Evolutionary conservation across 73 alveolate species (phyloP).

Genomic region (Paramecium octaurelia): DNA sequence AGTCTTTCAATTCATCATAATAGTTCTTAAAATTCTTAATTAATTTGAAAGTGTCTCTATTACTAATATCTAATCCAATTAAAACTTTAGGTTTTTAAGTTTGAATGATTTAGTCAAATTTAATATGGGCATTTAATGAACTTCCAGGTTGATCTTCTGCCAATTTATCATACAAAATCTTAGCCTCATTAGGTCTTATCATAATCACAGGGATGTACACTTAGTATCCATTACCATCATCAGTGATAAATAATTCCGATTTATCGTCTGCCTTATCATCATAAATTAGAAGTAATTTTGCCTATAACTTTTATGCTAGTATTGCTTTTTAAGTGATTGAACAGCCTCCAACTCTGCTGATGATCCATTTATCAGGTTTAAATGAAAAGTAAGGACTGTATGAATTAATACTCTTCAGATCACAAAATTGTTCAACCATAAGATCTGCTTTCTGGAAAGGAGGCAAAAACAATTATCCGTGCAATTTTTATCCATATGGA

Average conservation of each 20-base stretch:
- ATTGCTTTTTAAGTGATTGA: not conserved
- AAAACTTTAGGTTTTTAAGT: slow-evolving; percentile 57
- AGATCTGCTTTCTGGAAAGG: not conserved
- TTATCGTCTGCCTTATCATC: slow-evolving; percentile 50
- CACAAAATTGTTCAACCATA: not conserved
- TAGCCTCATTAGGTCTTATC: slow-evolving; percentile 65
- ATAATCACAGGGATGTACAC: slow-evolving; percentile 66
- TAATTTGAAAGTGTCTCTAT: slow-evolving; percentile 65
- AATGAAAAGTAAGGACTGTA: not conserved
- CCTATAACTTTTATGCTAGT: not conserved
- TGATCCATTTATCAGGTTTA: not conserved
- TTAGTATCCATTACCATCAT: slow-evolving; percentile 76
- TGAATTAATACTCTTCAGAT: not conserved
- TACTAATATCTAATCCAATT: slow-evolving; percentile 69
- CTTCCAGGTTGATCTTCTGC: not conserved
- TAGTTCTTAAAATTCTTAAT: slow-evolving; percentile 60
- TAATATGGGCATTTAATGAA: slow-evolving; percentile 43
- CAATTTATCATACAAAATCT: not conserved
- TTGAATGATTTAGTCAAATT: slow-evolving; percentile 62
- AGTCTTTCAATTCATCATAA: slow-evolving; percentile 52
- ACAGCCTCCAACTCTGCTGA: not conserved
- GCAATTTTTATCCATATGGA: not conserved
- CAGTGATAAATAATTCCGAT: slow-evolving; percentile 60
- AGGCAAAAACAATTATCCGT: not conserved
- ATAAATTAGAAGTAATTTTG: not conserved